Evolutionary conservation across 78 protist genomes (phyloP).

Genomic region (Anaeramoeba flamelloides): DNA sequence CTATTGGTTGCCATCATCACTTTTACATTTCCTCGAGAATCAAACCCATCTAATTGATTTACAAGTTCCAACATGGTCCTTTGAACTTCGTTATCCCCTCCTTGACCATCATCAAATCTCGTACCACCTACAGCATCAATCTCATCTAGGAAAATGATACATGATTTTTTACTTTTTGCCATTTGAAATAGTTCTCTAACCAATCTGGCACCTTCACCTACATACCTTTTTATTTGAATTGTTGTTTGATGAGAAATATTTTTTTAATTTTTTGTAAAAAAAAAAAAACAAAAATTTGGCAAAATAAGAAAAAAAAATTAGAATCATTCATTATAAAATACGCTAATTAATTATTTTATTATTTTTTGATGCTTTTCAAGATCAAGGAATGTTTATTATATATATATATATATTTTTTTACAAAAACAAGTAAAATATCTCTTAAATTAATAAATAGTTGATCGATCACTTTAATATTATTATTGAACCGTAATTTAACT

Average conservation of each 20-base stretch:
- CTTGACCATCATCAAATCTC: slow-evolving; percentile 84
- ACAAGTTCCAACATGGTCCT: slow-evolving; percentile 98
- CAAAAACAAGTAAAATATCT: too few relatives aligned
- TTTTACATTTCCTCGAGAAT: slow-evolving; percentile 95
- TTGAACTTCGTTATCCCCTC: slow-evolving; percentile 97
- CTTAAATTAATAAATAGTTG: too few relatives aligned
- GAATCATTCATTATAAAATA: too few relatives aligned
- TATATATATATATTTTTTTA: too few relatives aligned
- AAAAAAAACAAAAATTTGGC: too few relatives aligned
- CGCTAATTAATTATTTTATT: not conserved
- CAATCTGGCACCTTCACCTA: slow-evolving; percentile 96
- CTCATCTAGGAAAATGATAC: slow-evolving; percentile 95
- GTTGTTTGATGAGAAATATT: too few relatives aligned
- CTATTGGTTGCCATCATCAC: slow-evolving; percentile 96
- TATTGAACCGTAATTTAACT: too few relatives aligned
- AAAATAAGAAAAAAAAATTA: too few relatives aligned
- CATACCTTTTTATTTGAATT: too few relatives aligned
- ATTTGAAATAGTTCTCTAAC: slow-evolving; percentile 94
- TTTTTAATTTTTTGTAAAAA: too few relatives aligned
- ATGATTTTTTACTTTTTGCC: slow-evolving; percentile 90
- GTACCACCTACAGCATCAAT: slow-evolving; percentile 98
- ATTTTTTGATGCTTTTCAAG: not conserved
- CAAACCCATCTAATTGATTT: slow-evolving; percentile 98
- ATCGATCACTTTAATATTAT: too few relatives aligned
- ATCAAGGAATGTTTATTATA: too few relatives aligned